phyloP scores from a whole-genome alignment of 1,139 yeast species.

The Pichia sp. region DNA sequence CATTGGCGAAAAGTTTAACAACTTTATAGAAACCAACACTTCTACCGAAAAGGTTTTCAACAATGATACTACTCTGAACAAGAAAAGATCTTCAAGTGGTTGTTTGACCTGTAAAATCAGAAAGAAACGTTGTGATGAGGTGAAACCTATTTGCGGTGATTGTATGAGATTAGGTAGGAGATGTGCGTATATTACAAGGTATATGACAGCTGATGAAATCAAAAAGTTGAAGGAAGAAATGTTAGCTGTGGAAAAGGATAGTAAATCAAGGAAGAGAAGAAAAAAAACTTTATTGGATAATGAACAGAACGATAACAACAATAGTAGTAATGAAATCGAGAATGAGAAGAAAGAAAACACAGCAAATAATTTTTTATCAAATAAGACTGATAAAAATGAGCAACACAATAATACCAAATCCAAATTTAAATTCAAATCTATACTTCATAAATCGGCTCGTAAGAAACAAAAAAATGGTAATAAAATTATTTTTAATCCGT shows the following conservation, averaged over 20 bases:
- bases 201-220: slow-evolving; percentile 27
- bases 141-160: slow-evolving; percentile 54
- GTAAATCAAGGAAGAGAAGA: slow-evolving; percentile 26
- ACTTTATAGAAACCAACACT: neutral
- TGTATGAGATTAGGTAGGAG: slow-evolving; percentile 48
- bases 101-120: slow-evolving; percentile 68
- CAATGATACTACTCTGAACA: neutral
- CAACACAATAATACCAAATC: neutral
- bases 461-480: slow-evolving; percentile 2
- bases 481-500: slow-evolving; percentile 25
- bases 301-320: neutral
- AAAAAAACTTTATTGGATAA: slow-evolving; percentile 10
- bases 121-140: slow-evolving; percentile 69
- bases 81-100: slow-evolving; percentile 46
- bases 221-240: slow-evolving; percentile 28
- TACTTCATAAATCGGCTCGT: neutral
- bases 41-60: neutral
- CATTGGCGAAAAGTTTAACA: neutral
- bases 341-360: neutral
- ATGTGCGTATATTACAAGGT: slow-evolving; percentile 47
- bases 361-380: neutral
- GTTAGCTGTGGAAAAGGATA: slow-evolving; percentile 31
- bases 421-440: neutral
- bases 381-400: neutral
- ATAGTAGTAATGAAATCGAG: neutral